A percentile compares a stretch with the other conserved stretches of the same genome.
Evolutionary conservation across 441 rosid genomes (phyloP).

Genomic region (Jatropha multifida): DNA sequence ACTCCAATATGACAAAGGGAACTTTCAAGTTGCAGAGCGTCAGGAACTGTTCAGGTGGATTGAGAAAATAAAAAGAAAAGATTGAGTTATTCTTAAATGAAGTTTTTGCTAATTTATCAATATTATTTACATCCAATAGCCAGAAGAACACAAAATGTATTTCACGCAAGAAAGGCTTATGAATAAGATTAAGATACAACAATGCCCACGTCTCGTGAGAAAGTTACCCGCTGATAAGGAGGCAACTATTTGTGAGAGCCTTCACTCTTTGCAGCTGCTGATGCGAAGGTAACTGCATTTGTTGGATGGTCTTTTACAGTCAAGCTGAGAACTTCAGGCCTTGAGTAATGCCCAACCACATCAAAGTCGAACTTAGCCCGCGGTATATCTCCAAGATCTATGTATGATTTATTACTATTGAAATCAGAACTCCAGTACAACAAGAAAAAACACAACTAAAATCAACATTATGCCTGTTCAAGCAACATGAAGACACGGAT

Average conservation of each 20-base stretch:
- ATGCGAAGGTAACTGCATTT: conserved; percentile 59
- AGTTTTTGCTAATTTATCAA: background rate
- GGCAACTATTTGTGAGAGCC: conserved; percentile 24
- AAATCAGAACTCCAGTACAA: conserved; percentile 7
- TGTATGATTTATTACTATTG: conserved; percentile 1
- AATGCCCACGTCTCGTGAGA: background rate
- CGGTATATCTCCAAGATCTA: conserved; percentile 93
- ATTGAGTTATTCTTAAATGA: background rate
- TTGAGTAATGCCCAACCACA: conserved; percentile 90
- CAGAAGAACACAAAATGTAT: background rate
- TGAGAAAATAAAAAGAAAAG: too few relatives aligned
- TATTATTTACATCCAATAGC: background rate
- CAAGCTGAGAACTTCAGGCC: conserved; percentile 91
- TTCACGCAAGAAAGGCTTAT: background rate
- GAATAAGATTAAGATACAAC: background rate
- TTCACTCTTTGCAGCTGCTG: conserved; percentile 44
- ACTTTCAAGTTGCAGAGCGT: background rate
- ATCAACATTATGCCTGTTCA: background rate
- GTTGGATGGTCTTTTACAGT: conserved; percentile 76
- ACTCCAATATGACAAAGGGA: background rate
- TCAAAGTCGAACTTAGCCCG: conserved; percentile 86
- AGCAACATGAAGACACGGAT: background rate
- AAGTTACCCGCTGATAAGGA: background rate
- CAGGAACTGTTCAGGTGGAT: background rate
- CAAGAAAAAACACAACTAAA: background rate